Conservation (phyloP, 202 grass and related monocot genomes). For the Digitaria exilis region DNA sequence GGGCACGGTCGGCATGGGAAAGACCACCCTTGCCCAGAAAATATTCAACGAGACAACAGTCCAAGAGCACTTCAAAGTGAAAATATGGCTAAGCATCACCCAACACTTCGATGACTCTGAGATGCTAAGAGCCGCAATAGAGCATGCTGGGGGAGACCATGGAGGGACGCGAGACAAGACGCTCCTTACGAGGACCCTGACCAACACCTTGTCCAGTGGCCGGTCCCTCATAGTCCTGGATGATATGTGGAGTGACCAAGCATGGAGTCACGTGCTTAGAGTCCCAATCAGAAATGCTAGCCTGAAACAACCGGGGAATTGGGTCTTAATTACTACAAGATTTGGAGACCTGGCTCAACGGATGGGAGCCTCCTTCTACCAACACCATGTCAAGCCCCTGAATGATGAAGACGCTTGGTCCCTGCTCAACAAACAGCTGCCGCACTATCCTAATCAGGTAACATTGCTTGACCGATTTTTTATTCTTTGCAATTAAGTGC, state of each 20-base stretch:
- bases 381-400: not conserved
- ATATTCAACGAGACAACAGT: not conserved
- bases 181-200: not conserved
- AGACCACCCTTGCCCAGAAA: not conserved
- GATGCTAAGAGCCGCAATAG: not conserved
- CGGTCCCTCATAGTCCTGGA: constrained; percentile 19
- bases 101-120: not conserved
- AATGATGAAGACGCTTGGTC: not conserved
- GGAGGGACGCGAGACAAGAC: not conserved
- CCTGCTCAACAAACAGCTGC: not conserved
- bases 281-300: not conserved
- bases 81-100: not conserved
- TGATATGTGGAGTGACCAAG: not conserved
- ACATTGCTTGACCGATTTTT: not conserved
- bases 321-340: not conserved
- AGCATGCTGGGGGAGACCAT: not conserved
- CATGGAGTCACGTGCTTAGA: not conserved
- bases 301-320: not conserved
- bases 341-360: not conserved
- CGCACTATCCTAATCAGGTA: not conserved
- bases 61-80: not conserved
- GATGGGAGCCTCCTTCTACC: not conserved
- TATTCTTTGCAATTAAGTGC: too few relatives aligned
- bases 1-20: not conserved
- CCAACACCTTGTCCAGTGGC: accelerated